Base-by-base conservation (phyloP, 257 asterid genomes). In the Capsicum baccatum region DNA sequence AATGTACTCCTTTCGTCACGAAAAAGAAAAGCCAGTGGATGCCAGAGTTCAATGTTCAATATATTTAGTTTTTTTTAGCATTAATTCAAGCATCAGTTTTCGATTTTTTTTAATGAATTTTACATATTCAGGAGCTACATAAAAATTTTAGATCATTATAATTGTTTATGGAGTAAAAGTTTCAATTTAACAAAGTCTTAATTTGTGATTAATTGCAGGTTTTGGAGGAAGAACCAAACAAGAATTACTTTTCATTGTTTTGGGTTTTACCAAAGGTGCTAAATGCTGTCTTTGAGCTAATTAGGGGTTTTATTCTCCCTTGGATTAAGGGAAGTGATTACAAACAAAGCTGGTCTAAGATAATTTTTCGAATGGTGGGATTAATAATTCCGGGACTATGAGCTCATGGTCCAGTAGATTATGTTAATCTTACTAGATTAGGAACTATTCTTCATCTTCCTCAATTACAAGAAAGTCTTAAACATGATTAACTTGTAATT, bases 181-280 rank as follows among this genome's bases (percentile, higher is more conserved):
- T 63, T 26, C 42, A 63, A 63, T 63, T 26, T 6, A 63, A 26
- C 37, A 17, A 47, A n/a, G 12, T 50, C 42, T 12, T 67, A 0
- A 35, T 6, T 50, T 15, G 48, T 21, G 21, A 54, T 8, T 55
- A 68, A 54, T 74, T 86, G 88, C 91, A 94, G 97, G 85, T 91
- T 79, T 70, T 90, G 11, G 95, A 86, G 79, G 98, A 94, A 83
- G 97, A 93, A 17, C 95, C 96, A 6, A 93, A 94, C 91, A 92
- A 85, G 87, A 94, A 92, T 88, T 94, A 94, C 88, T 94, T 94
- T 86, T 92, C 95, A 14, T 16, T 90, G 83, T 2, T 91, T 13
- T 66, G 85, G 70, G 83, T 84, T 52, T 37, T 93, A 1, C 97
- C 95, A 14, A 94, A 90, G 90, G 83, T 87, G 19, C 8, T 92